phyloP scores from a whole-genome alignment of 129 eudicot genomes.

The Saussurea involucrata region DNA sequence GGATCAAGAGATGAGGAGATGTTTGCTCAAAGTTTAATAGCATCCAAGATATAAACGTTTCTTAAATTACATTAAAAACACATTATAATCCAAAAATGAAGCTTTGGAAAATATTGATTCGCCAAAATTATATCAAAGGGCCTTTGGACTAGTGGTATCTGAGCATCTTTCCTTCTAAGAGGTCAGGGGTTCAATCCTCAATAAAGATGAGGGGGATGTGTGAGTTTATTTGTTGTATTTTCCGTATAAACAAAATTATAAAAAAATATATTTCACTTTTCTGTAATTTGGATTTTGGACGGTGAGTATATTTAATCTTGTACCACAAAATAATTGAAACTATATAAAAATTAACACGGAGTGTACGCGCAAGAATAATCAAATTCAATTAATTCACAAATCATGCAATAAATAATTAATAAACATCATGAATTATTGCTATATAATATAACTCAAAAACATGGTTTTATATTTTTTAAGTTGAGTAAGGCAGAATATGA shows the following conservation, averaged over 20 bases:
- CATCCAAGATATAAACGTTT: no score
- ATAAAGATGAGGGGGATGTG: no score
- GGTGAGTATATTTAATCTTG: not conserved
- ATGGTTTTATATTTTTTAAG: not conserved
- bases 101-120: not conserved
- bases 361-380: conserved; percentile 25
- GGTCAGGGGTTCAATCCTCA: no score
- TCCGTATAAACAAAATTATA: no score
- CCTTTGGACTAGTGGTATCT: no score
- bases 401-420: not conserved
- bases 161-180: no score
- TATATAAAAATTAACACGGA: conserved; percentile 19
- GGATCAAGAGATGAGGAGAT: no score
- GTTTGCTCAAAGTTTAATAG: no score
- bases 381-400: not conserved
- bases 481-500: not conserved
- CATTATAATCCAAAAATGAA: not conserved
- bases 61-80: not conserved
- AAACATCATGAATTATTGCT: conserved; percentile 11
- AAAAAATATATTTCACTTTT: no score
- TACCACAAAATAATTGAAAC: not conserved
- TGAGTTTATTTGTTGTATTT: no score
- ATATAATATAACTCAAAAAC: not conserved
- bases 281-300: no score
- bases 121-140: no score